A percentile compares a stretch with the other conserved stretches of the same genome.
phyloP scores from a whole-genome alignment of 78 protist species.

The Pigoraptor vietnamica region DNA sequence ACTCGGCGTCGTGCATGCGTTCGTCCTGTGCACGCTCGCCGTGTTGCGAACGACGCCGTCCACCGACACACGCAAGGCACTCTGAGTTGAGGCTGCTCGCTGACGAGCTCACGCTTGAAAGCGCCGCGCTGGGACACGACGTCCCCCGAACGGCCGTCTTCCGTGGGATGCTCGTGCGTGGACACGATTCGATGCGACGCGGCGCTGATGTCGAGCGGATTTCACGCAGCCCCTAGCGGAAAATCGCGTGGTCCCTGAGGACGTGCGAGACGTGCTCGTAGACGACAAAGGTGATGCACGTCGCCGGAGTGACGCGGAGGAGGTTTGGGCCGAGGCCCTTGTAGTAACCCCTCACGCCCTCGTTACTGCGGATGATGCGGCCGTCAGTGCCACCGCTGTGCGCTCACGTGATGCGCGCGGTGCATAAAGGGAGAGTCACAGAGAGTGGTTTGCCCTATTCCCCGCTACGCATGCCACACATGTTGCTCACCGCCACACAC shows the following conservation, averaged over 20 bases:
- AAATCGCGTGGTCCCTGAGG: neutral
- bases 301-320: neutral
- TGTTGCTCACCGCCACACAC: neutral
- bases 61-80: no score
- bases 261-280: neutral
- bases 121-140: no score
- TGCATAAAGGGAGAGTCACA: neutral
- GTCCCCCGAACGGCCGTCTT: neutral
- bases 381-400: no score
- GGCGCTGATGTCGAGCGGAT: no score
- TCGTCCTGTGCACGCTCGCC: no score
- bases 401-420: no score
- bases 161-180: neutral
- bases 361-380: neutral
- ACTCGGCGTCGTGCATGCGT: slow-evolving; percentile 12
- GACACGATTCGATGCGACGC: neutral
- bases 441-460: neutral
- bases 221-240: no score
- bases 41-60: no score
- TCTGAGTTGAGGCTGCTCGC: no score
- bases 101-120: no score
- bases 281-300: slow-evolving; percentile 9
- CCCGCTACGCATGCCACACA: neutral
- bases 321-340: slow-evolving; percentile 6
- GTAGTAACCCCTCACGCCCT: slow-evolving; percentile 5